phyloP scores from a whole-genome alignment of 148 eudicot species.

The Persicaria maculosa region DNA sequence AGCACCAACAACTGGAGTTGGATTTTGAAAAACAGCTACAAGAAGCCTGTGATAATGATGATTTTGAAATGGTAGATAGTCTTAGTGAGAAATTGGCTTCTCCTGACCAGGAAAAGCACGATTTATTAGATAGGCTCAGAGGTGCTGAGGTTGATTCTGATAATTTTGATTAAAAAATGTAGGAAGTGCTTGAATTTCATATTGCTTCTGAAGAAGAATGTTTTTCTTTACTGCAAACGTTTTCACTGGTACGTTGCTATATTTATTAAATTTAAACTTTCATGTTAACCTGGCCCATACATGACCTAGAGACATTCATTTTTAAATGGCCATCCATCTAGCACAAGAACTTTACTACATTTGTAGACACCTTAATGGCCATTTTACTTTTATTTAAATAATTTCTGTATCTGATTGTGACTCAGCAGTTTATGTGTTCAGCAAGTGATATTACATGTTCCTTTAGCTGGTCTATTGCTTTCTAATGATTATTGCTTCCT shows the following conservation, averaged over 20 bases:
- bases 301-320: background rate
- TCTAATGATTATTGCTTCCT: background rate
- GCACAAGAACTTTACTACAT: background rate
- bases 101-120: constrained; percentile 57
- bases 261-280: background rate
- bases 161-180: constrained; percentile 53
- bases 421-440: background rate
- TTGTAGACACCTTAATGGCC: background rate
- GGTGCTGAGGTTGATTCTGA: constrained; percentile 62
- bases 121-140: constrained; percentile 29
- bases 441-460: background rate
- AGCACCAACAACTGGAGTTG: no score
- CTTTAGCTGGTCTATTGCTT: background rate
- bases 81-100: constrained; percentile 59
- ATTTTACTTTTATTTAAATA: background rate
- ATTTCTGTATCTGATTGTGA: background rate
- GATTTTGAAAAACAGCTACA: constrained; percentile 64
- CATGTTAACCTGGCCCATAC: background rate
- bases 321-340: background rate
- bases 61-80: constrained; percentile 65
- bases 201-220: constrained; percentile 67
- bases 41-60: constrained; percentile 81
- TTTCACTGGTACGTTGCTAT: constrained; percentile 35
- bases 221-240: constrained; percentile 39
- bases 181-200: constrained; percentile 46